Percentiles rank a stretch among this genome's conserved stretches.
Evolutionary conservation across 768 basidiomycete species (phyloP).

Genomic region (Rhodotorula babjevae): DNA sequence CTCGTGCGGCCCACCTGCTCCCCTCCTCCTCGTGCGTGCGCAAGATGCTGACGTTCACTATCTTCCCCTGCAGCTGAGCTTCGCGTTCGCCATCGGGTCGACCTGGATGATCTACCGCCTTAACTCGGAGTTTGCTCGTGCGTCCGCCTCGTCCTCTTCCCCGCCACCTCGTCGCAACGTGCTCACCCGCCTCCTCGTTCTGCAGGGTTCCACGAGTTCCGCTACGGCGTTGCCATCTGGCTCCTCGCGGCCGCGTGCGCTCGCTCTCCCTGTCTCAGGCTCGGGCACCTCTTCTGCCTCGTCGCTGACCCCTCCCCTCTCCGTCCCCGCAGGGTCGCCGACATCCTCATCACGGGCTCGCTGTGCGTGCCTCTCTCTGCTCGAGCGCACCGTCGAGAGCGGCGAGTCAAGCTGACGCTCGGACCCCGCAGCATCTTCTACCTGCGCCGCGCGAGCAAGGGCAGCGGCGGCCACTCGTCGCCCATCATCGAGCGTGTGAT

Average conservation of each 20-base stretch:
- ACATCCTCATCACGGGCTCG: slow-evolving; percentile 21
- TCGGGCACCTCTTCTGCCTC: no score
- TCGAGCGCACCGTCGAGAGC: neutral
- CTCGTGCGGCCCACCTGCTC: neutral
- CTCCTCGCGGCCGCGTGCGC: slow-evolving; percentile 2
- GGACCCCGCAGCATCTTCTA: neutral
- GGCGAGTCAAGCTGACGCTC: neutral
- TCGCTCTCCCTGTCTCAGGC: neutral
- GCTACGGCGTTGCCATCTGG: slow-evolving; percentile 10
- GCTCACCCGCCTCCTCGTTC: neutral
- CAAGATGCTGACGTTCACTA: no score
- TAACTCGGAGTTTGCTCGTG: slow-evolving; percentile 1
- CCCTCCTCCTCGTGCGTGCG: no score
- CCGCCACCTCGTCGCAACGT: neutral
- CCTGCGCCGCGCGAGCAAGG: neutral
- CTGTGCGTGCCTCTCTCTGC: no score
- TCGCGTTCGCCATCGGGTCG: slow-evolving; percentile 17
- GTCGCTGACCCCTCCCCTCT: neutral
- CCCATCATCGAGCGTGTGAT: slow-evolving; percentile 15
- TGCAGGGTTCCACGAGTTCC: slow-evolving; percentile 15
- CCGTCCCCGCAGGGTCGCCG: neutral
- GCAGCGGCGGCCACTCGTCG: neutral
- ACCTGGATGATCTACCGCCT: slow-evolving; percentile 20
- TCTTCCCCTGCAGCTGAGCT: neutral
- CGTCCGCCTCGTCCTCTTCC: neutral